phyloP scores from a whole-genome alignment of 2,329 filamentous ascomycete species.

The Teratosphaeriaceae sp. region DNA sequence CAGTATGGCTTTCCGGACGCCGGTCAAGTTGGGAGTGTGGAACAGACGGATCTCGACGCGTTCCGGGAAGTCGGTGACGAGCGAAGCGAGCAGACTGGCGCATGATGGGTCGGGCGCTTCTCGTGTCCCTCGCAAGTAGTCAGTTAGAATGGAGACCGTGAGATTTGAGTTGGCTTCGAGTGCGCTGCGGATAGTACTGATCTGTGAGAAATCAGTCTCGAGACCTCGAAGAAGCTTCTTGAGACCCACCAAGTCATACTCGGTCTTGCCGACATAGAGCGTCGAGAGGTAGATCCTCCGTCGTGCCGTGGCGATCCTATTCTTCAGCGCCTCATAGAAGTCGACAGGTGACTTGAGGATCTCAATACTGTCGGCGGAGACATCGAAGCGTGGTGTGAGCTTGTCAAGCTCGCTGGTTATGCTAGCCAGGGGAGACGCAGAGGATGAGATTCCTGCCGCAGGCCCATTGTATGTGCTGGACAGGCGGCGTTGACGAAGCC shows the following conservation, averaged over 20 bases:
- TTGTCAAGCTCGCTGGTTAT: slow-evolving; percentile 73
- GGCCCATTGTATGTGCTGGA: slow-evolving; percentile 16
- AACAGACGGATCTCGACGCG: slow-evolving; percentile 95
- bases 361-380: slow-evolving; percentile 71
- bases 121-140: slow-evolving; percentile 82
- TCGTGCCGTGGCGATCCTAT: slow-evolving; percentile 75
- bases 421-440: slow-evolving; percentile 50
- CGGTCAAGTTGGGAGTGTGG: slow-evolving; percentile 92
- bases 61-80: slow-evolving; percentile 80
- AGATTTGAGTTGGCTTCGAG: slow-evolving; percentile 68
- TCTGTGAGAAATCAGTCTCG: slow-evolving; percentile 39
- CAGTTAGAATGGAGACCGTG: slow-evolving; percentile 81
- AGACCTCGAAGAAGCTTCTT: not conserved
- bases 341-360: slow-evolving; percentile 76
- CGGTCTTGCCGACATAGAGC: slow-evolving; percentile 89
- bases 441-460: slow-evolving; percentile 14
- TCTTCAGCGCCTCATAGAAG: slow-evolving; percentile 87
- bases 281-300: slow-evolving; percentile 87
- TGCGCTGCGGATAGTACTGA: slow-evolving; percentile 68
- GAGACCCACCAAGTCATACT: slow-evolving; percentile 65
- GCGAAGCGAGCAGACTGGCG: slow-evolving; percentile 76
- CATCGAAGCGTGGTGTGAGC: slow-evolving; percentile 83
- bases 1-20: slow-evolving; percentile 72
- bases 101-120: slow-evolving; percentile 81
- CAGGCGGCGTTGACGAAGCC: slow-evolving; percentile 4